Evolutionary conservation across 164 flowering plant species (phyloP), one percentile per base, ranked within the genome.

Genomic region (Cinnamomum chago): DNA sequence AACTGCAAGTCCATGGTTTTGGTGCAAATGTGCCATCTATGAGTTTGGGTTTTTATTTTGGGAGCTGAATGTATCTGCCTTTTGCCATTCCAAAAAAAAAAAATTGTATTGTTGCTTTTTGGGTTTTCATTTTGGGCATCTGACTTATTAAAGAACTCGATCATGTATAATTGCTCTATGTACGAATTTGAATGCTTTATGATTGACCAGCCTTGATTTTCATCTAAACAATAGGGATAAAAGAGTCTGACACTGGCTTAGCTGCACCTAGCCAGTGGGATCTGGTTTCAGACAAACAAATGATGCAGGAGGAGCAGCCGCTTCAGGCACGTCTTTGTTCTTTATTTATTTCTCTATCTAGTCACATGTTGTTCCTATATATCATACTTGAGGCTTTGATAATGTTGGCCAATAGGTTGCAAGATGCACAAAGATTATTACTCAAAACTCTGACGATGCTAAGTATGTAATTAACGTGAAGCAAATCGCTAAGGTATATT

Each of bases 211-310:
- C 9, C 20, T 67, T 67, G 22, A 40, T 23, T 52, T 67, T 72
- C 33, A 40, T 50, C 69, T 76, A 65, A 72, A 51, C 20, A 50
- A 71, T 70, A 96, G 99, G 99, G 52, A 94, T 96, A 62, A 96
- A 94, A 86, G 99, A 96, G 72, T 96, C 99, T 24, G 99, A 96
- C 78, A 96, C 99, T 76, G 99, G 99, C 14, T 83, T 96, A 78
- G 98, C 99, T 76, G 93, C 93, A 55, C 99, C 98, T 2, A 94
- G 98, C 77, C 98, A 96, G 70, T 96, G 99, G 98, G 98, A 96
- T 88, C 95, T 96, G 79, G 97, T 94, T 70, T 91, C 98, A 58
- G 99, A 96, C 73, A 94, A 94, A 83, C 98, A 94, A 78, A 94
- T 96, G 99, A 94, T 96, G 98, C 97, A 94, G 72, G 98, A 94